Conservation (phyloP, 2,329 filamentous ascomycete genomes). For the Nemania diffusa region DNA sequence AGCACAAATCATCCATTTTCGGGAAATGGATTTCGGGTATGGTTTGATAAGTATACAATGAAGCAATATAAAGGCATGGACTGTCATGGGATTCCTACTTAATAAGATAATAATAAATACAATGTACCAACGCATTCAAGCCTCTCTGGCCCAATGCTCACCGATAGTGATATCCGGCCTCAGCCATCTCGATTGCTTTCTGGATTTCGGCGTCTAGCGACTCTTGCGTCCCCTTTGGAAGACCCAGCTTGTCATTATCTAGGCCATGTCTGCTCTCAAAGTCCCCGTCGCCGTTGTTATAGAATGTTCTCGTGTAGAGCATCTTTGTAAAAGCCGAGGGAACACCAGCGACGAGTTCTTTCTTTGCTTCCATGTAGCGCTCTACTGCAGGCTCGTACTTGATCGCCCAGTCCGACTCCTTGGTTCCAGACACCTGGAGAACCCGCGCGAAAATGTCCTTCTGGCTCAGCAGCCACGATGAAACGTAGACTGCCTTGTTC, state of each 20-base stretch:
- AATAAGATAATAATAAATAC: constrained; percentile 6
- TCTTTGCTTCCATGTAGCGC: constrained; percentile 60
- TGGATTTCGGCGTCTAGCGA: constrained; percentile 66
- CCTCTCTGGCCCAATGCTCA: too few relatives aligned
- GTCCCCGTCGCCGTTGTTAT: constrained; percentile 52
- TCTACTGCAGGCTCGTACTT: constrained; percentile 57
- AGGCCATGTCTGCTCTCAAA: constrained; percentile 56
- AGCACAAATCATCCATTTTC: constrained; percentile 13
- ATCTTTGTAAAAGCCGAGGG: constrained; percentile 57
- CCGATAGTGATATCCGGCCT: constrained; percentile 41
- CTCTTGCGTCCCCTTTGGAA: constrained; percentile 61
- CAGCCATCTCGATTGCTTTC: constrained; percentile 54
- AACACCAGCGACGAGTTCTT: constrained; percentile 57
- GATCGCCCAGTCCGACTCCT: constrained; percentile 70
- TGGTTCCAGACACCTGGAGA: constrained; percentile 66
- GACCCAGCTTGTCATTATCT: constrained; percentile 64
- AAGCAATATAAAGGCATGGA: neutral
- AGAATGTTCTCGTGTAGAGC: constrained; percentile 69
- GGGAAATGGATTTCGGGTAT: neutral
- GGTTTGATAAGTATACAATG: constrained; percentile 10
- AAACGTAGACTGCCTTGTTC: constrained; percentile 62
- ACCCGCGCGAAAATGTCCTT: constrained; percentile 72
- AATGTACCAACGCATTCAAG: neutral
- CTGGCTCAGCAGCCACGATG: constrained; percentile 69
- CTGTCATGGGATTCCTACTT: neutral